Percentiles rank a stretch among this genome's conserved stretches.
Evolutionary conservation across 768 basidiomycete species (phyloP).

Genomic region (Tricholoma furcatifolium): DNA sequence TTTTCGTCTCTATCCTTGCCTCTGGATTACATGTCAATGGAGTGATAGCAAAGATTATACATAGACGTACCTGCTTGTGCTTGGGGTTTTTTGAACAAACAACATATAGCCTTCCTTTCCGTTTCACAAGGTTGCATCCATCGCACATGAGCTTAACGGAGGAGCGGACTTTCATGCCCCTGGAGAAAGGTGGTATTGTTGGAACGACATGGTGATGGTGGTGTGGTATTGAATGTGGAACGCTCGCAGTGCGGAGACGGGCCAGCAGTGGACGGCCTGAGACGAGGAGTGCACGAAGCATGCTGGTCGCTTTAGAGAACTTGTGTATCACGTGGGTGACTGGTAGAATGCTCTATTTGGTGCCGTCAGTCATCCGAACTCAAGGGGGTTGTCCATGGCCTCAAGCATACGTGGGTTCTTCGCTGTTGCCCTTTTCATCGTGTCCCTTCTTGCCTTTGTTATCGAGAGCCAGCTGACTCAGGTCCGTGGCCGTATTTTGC

Average conservation of each 20-base stretch:
- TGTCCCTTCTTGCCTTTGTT: constrained; percentile 70
- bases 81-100: constrained; percentile 94
- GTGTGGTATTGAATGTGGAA: constrained; percentile 25
- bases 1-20: constrained; percentile 53
- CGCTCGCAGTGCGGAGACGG: constrained; percentile 41
- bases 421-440: constrained; percentile 55
- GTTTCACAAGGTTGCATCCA: constrained; percentile 82
- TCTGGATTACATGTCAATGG: constrained; percentile 36
- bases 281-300: constrained; percentile 66
- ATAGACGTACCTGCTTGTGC: constrained; percentile 83
- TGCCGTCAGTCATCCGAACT: constrained; percentile 8
- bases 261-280: constrained; percentile 61
- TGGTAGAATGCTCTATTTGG: background rate
- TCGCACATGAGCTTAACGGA: constrained; percentile 95
- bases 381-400: constrained; percentile 20
- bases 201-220: constrained; percentile 29
- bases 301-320: constrained; percentile 24
- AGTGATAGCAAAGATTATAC: background rate
- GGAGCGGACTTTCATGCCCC: constrained; percentile 96
- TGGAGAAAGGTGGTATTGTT: constrained; percentile 37
- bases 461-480: constrained; percentile 75
- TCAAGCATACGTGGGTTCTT: constrained; percentile 33
- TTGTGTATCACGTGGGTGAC: constrained; percentile 8
- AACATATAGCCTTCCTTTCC: constrained; percentile 91
- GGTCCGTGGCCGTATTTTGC: constrained; percentile 36